These are phyloP conservation scores for Fusarium hostae DNA, from an alignment of 2,329 filamentous ascomycete species.

Conservation along the genomic window DNA sequence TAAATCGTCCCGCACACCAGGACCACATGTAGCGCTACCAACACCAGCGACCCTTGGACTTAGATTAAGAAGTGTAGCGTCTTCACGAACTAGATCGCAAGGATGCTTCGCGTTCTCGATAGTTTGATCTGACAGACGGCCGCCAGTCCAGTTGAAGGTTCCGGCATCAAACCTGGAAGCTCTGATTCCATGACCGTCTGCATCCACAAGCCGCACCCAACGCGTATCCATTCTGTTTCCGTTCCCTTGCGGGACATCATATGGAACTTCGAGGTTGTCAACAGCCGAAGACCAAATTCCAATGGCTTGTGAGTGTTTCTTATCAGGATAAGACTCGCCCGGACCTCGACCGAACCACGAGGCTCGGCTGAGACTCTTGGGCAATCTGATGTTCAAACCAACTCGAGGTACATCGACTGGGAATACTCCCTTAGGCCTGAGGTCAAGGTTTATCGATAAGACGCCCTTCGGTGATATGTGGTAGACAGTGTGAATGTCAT, in stretches of 20 bases:
- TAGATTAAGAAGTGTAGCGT: constrained; percentile 1
- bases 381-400: constrained; percentile 6
- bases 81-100: not conserved
- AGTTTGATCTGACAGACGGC: not conserved
- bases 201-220: not conserved
- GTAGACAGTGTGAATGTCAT: constrained; percentile 2
- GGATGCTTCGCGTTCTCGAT: constrained; percentile 14
- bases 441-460: not conserved
- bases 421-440: not conserved
- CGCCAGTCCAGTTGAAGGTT: not conserved
- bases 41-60: constrained; percentile 13
- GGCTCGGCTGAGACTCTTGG: not conserved
- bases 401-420: not conserved
- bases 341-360: constrained; percentile 12
- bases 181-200: not conserved
- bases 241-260: not conserved
- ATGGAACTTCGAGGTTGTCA: not conserved
- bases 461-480: not conserved
- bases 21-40: constrained; percentile 19
- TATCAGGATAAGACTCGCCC: constrained; percentile 11
- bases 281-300: not conserved
- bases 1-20: constrained; percentile 6
- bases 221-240: constrained; percentile 17
- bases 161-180: not conserved
- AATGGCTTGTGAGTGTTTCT: not conserved